Evolutionary conservation across 768 basidiomycete genomes (phyloP).

Genomic region (Lactarius sp.): DNA sequence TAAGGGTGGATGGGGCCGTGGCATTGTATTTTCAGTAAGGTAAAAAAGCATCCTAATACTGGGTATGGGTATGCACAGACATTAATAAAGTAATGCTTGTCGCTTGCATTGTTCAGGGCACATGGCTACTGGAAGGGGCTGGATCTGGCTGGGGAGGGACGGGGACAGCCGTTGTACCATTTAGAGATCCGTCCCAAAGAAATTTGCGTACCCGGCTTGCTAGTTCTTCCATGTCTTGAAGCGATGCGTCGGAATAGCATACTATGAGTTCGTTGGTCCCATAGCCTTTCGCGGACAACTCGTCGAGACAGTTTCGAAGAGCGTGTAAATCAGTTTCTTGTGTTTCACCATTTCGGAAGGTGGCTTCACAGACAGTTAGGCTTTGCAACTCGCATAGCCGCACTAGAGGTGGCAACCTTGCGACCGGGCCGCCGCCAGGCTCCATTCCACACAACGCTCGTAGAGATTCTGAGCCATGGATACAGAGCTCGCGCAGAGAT

Average conservation of each 20-base stretch:
- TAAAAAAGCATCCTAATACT: background rate
- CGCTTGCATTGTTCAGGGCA: background rate
- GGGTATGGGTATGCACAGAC: background rate
- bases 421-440: background rate
- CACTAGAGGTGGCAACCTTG: constrained; percentile 10
- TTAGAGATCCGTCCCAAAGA: constrained; percentile 25
- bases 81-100: background rate
- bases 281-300: constrained; percentile 2
- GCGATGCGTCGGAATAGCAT: constrained; percentile 24
- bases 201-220: constrained; percentile 14
- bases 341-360: constrained; percentile 13
- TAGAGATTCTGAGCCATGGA: constrained; percentile 23
- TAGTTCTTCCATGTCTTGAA: constrained; percentile 24
- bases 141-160: constrained; percentile 7
- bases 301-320: constrained; percentile 14
- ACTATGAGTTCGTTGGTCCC: constrained; percentile 18
- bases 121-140: background rate
- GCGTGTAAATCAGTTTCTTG: constrained; percentile 12
- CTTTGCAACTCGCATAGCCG: constrained; percentile 15
- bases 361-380: constrained; percentile 21
- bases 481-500: constrained; percentile 20
- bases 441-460: constrained; percentile 20
- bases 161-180: constrained; percentile 18
- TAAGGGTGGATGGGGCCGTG: too few species aligned
- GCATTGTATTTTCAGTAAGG: background rate